Evolutionary conservation across 345 rosid genomes (phyloP).

Genomic region (Reutealis trisperma): DNA sequence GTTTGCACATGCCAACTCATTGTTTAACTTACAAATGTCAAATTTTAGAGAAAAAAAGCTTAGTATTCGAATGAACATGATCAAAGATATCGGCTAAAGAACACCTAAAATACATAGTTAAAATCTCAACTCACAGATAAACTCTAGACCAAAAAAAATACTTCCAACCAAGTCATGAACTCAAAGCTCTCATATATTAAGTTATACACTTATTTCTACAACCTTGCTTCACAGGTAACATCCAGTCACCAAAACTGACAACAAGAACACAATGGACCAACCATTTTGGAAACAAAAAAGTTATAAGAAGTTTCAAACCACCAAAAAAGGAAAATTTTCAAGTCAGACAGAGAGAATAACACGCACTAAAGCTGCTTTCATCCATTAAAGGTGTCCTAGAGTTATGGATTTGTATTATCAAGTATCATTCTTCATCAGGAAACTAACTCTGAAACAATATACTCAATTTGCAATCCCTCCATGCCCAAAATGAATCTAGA

Average conservation of each 20-base stretch:
- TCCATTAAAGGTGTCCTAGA: not conserved
- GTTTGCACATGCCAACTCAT: not conserved
- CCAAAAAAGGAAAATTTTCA: not conserved
- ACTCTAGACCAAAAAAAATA: not conserved
- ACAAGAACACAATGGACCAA: not conserved
- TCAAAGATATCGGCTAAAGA: not conserved
- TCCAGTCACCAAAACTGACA: too few species aligned
- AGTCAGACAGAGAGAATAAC: not conserved
- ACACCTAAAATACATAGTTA: not conserved
- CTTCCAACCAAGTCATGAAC: not conserved
- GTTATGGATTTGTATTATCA: not conserved
- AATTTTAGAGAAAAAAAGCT: too few species aligned
- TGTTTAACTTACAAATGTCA: not conserved
- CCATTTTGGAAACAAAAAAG: not conserved
- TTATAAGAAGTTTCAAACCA: not conserved
- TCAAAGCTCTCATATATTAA: not conserved
- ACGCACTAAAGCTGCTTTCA: not conserved
- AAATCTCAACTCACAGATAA: not conserved
- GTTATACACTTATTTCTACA: not conserved
- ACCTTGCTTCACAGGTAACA: too few species aligned
- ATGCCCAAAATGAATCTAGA: not conserved
- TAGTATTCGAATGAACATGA: not conserved
- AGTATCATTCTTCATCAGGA: not conserved
- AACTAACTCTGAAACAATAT: not conserved
- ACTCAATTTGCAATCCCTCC: not conserved